Conservation (phyloP, 108 stramenopile species). For the Cyclotella cryptica region DNA sequence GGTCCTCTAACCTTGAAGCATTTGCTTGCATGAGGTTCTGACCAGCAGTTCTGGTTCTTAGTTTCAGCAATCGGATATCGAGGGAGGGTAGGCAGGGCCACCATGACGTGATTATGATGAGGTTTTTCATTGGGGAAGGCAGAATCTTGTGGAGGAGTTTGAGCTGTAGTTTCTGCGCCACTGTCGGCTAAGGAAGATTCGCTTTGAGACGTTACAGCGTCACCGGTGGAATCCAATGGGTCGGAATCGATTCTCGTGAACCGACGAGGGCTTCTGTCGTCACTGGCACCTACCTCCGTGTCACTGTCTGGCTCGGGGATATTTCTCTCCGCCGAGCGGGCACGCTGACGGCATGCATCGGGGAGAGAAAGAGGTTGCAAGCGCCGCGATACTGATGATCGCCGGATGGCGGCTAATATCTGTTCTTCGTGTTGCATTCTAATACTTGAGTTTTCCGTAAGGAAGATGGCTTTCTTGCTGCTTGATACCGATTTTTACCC, state of each 20-base stretch:
- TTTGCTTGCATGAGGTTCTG: slow-evolving; percentile 58
- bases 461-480: too few species aligned
- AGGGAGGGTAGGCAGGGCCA: slow-evolving; percentile 27
- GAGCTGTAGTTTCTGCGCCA: too few species aligned
- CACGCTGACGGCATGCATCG: not conserved
- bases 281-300: not conserved
- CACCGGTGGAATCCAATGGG: slow-evolving; percentile 14
- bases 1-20: slow-evolving; percentile 73
- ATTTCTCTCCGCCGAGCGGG: slow-evolving; percentile 27
- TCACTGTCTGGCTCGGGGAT: slow-evolving; percentile 23
- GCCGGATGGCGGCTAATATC: not conserved
- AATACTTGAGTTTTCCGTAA: too few species aligned
- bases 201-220: not conserved
- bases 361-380: not conserved
- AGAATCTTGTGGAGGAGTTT: too few species aligned
- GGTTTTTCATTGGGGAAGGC: slow-evolving; percentile 7
- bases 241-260: slow-evolving; percentile 29
- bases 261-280: not conserved
- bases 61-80: slow-evolving; percentile 42
- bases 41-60: slow-evolving; percentile 76
- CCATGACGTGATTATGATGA: too few species aligned
- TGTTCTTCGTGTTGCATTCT: slow-evolving; percentile 3
- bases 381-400: slow-evolving; percentile 26
- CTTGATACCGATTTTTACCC: too few species aligned
- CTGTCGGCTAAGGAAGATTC: too few species aligned